Evolutionary conservation across 2,329 filamentous ascomycete genomes (phyloP).

Genomic region (Talaromyces sp.): DNA sequence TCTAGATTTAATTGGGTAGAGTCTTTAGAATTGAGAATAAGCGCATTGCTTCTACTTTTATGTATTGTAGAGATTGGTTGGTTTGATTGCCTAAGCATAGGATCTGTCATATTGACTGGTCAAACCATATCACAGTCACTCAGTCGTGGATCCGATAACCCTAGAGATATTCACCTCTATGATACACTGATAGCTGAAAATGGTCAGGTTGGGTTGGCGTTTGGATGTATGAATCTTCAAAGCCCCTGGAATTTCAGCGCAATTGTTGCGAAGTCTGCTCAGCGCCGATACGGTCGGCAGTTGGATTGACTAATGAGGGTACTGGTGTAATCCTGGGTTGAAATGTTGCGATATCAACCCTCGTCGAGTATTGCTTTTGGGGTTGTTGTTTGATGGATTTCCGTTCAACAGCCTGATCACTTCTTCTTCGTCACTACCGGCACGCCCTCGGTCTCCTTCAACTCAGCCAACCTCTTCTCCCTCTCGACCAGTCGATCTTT

Average conservation of each 20-base stretch:
- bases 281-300: not conserved
- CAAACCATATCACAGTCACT: not conserved
- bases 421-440: slow-evolving; percentile 43
- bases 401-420: slow-evolving; percentile 26
- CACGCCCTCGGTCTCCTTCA: slow-evolving; percentile 47
- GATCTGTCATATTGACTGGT: not conserved
- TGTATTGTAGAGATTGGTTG: not conserved
- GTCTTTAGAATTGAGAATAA: too few relatives aligned
- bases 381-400: not conserved
- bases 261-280: not conserved
- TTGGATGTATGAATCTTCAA: not conserved
- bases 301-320: not conserved
- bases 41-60: too few relatives aligned
- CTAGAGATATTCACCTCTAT: not conserved
- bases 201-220: not conserved
- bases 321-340: not conserved
- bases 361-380: not conserved
- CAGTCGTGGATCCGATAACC: not conserved
- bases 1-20: too few relatives aligned
- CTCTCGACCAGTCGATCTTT: slow-evolving; percentile 61
- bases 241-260: not conserved
- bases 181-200: not conserved
- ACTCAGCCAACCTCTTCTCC: slow-evolving; percentile 59
- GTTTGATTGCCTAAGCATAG: not conserved
- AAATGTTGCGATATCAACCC: too few relatives aligned